A percentile compares a stretch with the other conserved stretches of the same genome.
Evolutionary conservation across 2,329 filamentous ascomycete species (phyloP).

Genomic region (Aspergillus latus): DNA sequence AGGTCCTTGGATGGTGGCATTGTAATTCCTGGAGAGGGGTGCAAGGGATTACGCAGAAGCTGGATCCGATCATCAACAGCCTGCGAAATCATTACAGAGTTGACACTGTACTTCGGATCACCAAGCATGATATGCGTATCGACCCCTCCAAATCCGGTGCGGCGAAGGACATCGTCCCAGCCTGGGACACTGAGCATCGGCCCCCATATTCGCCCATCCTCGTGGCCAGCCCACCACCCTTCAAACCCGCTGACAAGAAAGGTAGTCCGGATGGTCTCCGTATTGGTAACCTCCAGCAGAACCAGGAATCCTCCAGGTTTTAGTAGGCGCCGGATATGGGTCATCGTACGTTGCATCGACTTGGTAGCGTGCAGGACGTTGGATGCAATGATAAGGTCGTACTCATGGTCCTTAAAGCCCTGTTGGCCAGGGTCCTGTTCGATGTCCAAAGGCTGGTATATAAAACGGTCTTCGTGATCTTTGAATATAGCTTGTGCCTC

Average conservation of each 20-base stretch:
- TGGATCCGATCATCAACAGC: slow-evolving; percentile 33
- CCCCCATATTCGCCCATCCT: background rate
- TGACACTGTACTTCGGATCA: slow-evolving; percentile 7
- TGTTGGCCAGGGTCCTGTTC: slow-evolving; percentile 32
- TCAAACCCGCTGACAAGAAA: background rate
- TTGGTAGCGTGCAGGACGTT: slow-evolving; percentile 44
- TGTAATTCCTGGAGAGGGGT: background rate
- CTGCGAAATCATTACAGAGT: slow-evolving; percentile 33
- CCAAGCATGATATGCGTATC: slow-evolving; percentile 16
- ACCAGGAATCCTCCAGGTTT: slow-evolving; percentile 44
- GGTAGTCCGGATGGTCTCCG: background rate
- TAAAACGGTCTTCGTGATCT: slow-evolving; percentile 24
- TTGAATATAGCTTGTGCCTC: slow-evolving; percentile 32
- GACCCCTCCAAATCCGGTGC: slow-evolving; percentile 15
- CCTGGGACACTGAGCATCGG: no score
- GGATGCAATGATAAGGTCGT: slow-evolving; percentile 40
- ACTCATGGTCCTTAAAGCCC: slow-evolving; percentile 30
- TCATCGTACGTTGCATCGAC: slow-evolving; percentile 24
- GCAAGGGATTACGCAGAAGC: slow-evolving; percentile 30
- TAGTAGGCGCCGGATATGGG: slow-evolving; percentile 36
- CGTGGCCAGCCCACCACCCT: background rate
- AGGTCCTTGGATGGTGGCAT: background rate
- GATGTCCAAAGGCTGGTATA: slow-evolving; percentile 34
- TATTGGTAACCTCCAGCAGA: background rate
- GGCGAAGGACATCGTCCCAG: slow-evolving; percentile 12